Evolutionary conservation across 257 asterid genomes (phyloP).

Genomic region (Solanum gandarillasii): DNA sequence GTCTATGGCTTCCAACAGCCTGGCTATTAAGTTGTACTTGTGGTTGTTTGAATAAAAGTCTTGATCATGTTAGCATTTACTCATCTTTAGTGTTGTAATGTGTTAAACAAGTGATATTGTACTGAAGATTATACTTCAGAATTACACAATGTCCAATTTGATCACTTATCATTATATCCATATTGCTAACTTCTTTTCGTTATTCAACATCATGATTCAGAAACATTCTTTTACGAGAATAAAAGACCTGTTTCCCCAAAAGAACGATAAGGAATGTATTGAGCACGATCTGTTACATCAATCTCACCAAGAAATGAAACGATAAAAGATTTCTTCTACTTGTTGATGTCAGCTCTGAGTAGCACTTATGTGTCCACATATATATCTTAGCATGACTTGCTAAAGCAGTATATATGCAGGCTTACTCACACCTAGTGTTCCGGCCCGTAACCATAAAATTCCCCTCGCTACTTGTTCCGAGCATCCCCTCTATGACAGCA

Average conservation of each 20-base stretch:
- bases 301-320: not conserved
- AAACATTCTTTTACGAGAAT: not conserved
- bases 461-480: not conserved
- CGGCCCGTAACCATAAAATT: no score
- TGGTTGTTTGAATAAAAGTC: not conserved
- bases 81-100: not conserved
- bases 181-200: not conserved
- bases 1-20: slow-evolving; percentile 40
- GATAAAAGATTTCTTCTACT: not conserved
- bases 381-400: no score
- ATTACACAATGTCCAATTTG: not conserved
- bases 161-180: not conserved
- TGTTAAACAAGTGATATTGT: not conserved
- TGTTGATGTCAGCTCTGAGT: not conserved
- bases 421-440: not conserved
- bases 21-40: not conserved
- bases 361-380: not conserved
- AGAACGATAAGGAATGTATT: not conserved
- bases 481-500: slow-evolving; percentile 9
- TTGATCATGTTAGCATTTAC: not conserved
- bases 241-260: not conserved
- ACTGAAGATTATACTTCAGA: not conserved
- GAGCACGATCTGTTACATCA: not conserved
- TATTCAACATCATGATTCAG: not conserved
- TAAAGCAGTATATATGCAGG: no score